Conservation (phyloP, 2,329 filamentous ascomycete species). For the Colletotrichum tabaci region DNA sequence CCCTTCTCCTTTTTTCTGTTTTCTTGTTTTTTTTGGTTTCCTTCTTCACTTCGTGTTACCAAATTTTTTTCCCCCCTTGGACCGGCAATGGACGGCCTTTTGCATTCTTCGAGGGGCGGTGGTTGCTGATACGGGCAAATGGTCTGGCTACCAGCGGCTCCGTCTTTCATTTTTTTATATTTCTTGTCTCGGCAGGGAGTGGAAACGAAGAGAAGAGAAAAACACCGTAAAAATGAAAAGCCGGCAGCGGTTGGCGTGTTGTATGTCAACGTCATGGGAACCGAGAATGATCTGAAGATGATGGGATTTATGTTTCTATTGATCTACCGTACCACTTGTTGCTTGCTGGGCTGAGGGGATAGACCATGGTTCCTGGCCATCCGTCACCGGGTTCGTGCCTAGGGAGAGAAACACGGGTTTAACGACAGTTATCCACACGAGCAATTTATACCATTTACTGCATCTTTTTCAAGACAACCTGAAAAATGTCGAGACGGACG, state of each 20-base stretch:
- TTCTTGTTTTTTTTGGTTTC: conserved; percentile 33
- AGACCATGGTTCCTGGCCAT: conserved; percentile 56
- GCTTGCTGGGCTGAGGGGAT: conserved; percentile 51
- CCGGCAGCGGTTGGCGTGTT: conserved; percentile 22
- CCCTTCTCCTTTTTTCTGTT: conserved; percentile 39
- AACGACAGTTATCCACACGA: neutral
- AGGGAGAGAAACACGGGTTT: conserved; percentile 30
- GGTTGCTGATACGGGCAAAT: conserved; percentile 24
- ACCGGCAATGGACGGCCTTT: neutral
- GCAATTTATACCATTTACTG: conserved; percentile 8
- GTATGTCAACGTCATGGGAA: conserved; percentile 42
- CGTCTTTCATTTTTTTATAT: conserved; percentile 35
- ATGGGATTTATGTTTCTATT: conserved; percentile 35
- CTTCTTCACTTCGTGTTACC: conserved; percentile 39
- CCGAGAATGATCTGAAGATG: conserved; percentile 45
- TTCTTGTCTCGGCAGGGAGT: conserved; percentile 40
- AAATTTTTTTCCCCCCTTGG: neutral
- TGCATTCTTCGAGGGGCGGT: conserved; percentile 38
- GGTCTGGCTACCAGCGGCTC: conserved; percentile 43
- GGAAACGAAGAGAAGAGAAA: conserved; percentile 44
- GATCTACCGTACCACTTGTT: conserved; percentile 19
- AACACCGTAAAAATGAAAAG: conserved; percentile 41
- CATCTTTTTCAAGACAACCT: neutral
- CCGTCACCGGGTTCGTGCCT: conserved; percentile 57
- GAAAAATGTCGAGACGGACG: too few species aligned